Conservation (phyloP, 176 grass and related monocot genomes). For the Puccinellia tenuiflora region DNA sequence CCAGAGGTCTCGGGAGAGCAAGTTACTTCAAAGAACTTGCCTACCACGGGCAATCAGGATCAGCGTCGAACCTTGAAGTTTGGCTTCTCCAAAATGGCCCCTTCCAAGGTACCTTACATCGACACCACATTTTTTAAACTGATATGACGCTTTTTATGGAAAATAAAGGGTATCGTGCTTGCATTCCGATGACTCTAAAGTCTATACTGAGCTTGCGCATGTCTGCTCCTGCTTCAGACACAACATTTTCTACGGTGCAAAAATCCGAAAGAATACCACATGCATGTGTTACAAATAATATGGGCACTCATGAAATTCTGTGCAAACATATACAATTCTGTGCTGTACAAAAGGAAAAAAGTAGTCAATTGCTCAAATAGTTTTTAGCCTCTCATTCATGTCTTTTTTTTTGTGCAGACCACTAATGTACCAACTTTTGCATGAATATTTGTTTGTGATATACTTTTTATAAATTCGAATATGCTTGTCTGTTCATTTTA, state of each 20-base stretch:
- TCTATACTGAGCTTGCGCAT: not conserved
- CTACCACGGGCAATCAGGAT: slow-evolving; percentile 44
- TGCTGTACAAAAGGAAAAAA: not conserved
- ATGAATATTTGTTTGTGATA: too few relatives aligned
- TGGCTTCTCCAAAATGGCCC: slow-evolving; percentile 66
- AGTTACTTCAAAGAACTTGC: slow-evolving; percentile 17
- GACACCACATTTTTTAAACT: not conserved
- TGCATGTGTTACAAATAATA: not conserved
- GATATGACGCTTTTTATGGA: not conserved
- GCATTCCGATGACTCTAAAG: not conserved
- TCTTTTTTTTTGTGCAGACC: not conserved
- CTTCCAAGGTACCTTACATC: slow-evolving; percentile 52
- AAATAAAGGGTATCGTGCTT: not conserved
- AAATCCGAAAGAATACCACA: not conserved
- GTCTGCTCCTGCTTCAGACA: not conserved
- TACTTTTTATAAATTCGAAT: too few relatives aligned
- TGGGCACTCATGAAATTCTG: not conserved
- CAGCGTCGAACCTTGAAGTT: slow-evolving; percentile 81
- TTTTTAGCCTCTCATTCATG: too few relatives aligned
- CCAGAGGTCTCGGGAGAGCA: slow-evolving; percentile 23
- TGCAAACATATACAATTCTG: not conserved
- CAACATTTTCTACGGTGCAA: not conserved
- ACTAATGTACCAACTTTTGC: too few relatives aligned
- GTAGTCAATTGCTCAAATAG: not conserved
- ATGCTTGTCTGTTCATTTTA: too few relatives aligned